These are phyloP conservation scores for Sinapis alba DNA, from an alignment of 441 rosid genomes.

Conservation along the genomic window DNA sequence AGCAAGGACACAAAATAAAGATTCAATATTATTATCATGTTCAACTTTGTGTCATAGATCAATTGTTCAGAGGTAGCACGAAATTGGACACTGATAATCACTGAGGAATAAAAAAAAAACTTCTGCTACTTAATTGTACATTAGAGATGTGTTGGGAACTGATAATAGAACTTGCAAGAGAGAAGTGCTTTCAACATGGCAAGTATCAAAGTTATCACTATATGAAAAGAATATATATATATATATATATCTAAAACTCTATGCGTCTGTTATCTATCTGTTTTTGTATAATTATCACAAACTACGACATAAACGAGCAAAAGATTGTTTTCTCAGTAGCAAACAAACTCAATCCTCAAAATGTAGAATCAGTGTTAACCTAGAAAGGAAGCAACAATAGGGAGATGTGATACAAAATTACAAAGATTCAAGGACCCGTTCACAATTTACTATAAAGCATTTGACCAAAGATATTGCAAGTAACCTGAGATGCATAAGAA, in stretches of 20 bases:
- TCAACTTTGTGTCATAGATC: no score
- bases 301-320: no score
- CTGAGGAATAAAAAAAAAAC: background rate
- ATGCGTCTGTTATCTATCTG: no score
- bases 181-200: background rate
- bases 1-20: background rate
- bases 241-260: no score
- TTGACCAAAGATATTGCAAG: background rate
- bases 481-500: conserved; percentile 35
- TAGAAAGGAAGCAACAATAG: no score
- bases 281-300: no score
- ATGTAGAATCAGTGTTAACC: no score
- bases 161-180: background rate
- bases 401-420: no score
- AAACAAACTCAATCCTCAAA: no score
- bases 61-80: background rate
- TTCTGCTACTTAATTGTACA: conserved; percentile 9
- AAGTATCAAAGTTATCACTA: background rate
- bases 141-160: no score
- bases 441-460: background rate
- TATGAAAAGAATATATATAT: background rate
- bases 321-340: no score
- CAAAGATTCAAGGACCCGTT: no score
- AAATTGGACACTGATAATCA: background rate
- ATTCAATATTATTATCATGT: background rate